These are phyloP conservation scores for Yamadazyma insecticola DNA, from an alignment of 805 yeast genomes.

Conservation along the genomic window DNA sequence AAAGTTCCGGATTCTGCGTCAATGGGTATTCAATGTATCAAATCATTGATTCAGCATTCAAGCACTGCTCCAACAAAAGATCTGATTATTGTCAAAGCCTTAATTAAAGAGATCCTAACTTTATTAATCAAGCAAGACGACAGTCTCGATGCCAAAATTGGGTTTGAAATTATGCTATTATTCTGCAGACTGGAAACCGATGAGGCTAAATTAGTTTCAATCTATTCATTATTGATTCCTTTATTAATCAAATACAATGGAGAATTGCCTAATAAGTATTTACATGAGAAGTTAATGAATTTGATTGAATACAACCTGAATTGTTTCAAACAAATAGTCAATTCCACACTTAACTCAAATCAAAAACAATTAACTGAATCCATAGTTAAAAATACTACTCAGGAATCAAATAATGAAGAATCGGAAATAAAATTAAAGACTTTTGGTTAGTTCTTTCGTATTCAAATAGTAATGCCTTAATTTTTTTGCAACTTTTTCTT, in stretches of 20 bases:
- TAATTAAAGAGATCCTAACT: constrained; percentile 44
- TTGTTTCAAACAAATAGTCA: constrained; percentile 47
- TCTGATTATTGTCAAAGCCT: constrained; percentile 34
- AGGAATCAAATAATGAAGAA: constrained; percentile 6
- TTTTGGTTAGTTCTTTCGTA: constrained; percentile 20
- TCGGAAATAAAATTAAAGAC: constrained; percentile 18
- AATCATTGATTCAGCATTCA: constrained; percentile 44
- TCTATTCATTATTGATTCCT: constrained; percentile 32
- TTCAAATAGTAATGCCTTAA: too few relatives aligned
- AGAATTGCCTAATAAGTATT: constrained; percentile 24
- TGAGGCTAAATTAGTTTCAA: constrained; percentile 24
- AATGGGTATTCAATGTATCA: constrained; percentile 52
- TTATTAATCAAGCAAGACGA: constrained; percentile 13
- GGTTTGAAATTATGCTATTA: constrained; percentile 48
- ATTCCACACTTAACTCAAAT: constrained; percentile 26
- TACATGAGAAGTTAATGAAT: constrained; percentile 44
- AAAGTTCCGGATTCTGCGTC: constrained; percentile 17
- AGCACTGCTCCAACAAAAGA: constrained; percentile 15
- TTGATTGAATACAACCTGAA: constrained; percentile 42
- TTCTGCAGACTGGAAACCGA: constrained; percentile 31
- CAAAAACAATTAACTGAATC: constrained; percentile 42
- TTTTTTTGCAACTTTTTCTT: too few relatives aligned
- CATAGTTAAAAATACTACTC: constrained; percentile 29
- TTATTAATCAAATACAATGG: constrained; percentile 26
- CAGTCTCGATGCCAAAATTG: constrained; percentile 10